Conservation (phyloP, 2,329 filamentous ascomycete species). For the Trichophyton equinum region DNA sequence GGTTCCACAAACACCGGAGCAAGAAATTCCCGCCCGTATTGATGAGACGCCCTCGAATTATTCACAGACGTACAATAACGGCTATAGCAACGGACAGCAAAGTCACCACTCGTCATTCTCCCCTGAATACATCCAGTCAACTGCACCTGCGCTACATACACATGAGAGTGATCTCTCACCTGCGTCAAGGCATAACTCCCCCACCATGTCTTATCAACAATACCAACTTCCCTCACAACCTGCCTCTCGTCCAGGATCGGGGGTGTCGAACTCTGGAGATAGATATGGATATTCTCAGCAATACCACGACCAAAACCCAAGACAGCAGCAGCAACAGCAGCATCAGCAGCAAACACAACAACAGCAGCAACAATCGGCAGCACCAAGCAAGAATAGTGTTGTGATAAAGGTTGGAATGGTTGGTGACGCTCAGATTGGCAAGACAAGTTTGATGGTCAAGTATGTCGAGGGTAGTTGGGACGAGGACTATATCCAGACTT, state of each 20-base stretch:
- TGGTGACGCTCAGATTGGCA: slow-evolving; percentile 95
- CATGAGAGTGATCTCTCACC: slow-evolving; percentile 35
- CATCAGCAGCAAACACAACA: slow-evolving; percentile 18
- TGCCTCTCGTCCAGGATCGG: slow-evolving; percentile 39
- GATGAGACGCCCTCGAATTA: slow-evolving; percentile 24
- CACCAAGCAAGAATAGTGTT: slow-evolving; percentile 48
- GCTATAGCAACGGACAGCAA: slow-evolving; percentile 33
- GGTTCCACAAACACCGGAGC: slow-evolving; percentile 14
- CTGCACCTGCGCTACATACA: slow-evolving; percentile 31
- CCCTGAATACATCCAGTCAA: slow-evolving; percentile 29
- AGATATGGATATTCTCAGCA: slow-evolving; percentile 37
- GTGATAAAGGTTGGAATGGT: slow-evolving; percentile 99
- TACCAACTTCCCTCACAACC: slow-evolving; percentile 22
- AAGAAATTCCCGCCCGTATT: slow-evolving; percentile 22
- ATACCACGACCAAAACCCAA: slow-evolving; percentile 37
- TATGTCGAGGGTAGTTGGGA: slow-evolving; percentile 99
- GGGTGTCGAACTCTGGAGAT: slow-evolving; percentile 34
- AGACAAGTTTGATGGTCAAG: slow-evolving; percentile 98
- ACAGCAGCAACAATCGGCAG: slow-evolving; percentile 25
- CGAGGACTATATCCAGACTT: slow-evolving; percentile 97
- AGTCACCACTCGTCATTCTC: slow-evolving; percentile 40
- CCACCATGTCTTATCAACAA: slow-evolving; percentile 31
- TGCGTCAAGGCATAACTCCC: slow-evolving; percentile 28
- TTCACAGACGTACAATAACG: slow-evolving; percentile 21
- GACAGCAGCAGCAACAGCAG: slow-evolving; percentile 29